Conservation (phyloP, 2,329 filamentous ascomycete genomes). For the Daldinia sp. region DNA sequence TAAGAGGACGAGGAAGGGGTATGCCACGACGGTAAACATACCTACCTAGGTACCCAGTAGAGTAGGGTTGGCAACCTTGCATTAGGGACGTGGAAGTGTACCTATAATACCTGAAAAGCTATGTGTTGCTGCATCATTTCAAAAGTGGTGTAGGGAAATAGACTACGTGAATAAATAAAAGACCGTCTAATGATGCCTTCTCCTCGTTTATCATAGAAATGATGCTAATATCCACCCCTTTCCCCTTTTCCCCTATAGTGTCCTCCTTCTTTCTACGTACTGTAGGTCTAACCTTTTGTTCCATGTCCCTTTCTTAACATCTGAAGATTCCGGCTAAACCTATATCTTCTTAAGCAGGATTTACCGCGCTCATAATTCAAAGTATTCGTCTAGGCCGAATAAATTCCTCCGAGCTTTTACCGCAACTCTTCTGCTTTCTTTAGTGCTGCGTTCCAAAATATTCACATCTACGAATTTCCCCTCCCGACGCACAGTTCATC, state of each 20-base stretch:
- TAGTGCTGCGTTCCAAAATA: conserved; percentile 29
- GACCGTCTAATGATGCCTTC: conserved; percentile 11
- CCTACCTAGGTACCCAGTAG: not conserved
- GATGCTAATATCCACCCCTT: too few species aligned
- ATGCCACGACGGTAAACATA: conserved; percentile 79
- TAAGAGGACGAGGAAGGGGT: conserved; percentile 83
- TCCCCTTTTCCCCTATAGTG: not conserved
- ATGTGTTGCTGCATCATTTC: conserved; percentile 7
- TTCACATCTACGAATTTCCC: conserved; percentile 38
- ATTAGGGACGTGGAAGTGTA: conserved; percentile 15
- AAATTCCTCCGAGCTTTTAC: conserved; percentile 3
- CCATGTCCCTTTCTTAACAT: not conserved
- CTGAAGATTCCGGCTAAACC: not conserved
- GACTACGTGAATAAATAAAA: conserved; percentile 16
- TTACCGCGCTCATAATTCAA: not conserved
- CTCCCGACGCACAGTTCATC: conserved; percentile 36
- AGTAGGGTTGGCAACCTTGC: conserved; percentile 8
- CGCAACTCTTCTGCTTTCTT: not conserved
- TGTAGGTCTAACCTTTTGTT: too few species aligned
- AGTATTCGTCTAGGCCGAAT: not conserved
- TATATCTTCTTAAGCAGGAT: not conserved
- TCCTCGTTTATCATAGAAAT: too few species aligned
- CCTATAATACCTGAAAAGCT: conserved; percentile 31
- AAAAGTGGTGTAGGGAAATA: conserved; percentile 12
- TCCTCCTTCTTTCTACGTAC: too few species aligned